Base-by-base conservation (phyloP, 2,329 filamentous ascomycete species). In the Stagonosporopsis tanaceti region DNA sequence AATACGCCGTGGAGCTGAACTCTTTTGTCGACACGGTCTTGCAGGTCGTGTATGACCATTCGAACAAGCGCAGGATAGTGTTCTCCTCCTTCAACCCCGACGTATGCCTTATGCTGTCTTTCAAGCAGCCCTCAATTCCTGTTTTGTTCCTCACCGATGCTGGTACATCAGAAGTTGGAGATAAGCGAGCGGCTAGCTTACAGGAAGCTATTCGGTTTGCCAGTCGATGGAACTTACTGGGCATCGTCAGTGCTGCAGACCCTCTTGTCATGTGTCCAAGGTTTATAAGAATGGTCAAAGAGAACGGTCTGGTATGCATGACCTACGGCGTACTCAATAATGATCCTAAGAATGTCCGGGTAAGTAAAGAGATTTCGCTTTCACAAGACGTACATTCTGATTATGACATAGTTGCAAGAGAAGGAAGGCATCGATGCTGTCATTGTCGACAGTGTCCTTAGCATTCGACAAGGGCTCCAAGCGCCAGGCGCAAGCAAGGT, bases 11-110 rank as follows among this genome's bases (percentile, higher is more conserved):
- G 44, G 95, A 99, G 78, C 85, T 98, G 66, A 98, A 98, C 78
- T 92, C 90, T 1, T 99, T 98, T 76, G 94, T 96, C 72, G 95
- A 99, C 76, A 97, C 92, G 0, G 91, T 99, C 3, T 83, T 99
- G 8, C 84, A 84, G 41, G 95, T 92, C 76, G 94, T 97, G 5
- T 99, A 98, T 72, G 92, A 97, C 66, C 79, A 93, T 51, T 89
- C 89, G 25, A 86, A 87, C 57, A 86, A 89, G 57, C 86, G 95
- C n/a, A 93, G 97, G 79, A 90, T 99, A 76, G 92, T 99, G 65
- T 98, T 99, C 79, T 96, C 92, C 63, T 95, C 91, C 47, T 99
- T 99, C 81, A 97, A 98, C 77, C 95, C 95, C 0, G 95, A 99
- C 70, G 93, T 99, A 42, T 99, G 95, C 74, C 85, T 99, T 14